Conservation (phyloP, 2,329 filamentous ascomycete genomes). For the Botrytis elliptica region DNA sequence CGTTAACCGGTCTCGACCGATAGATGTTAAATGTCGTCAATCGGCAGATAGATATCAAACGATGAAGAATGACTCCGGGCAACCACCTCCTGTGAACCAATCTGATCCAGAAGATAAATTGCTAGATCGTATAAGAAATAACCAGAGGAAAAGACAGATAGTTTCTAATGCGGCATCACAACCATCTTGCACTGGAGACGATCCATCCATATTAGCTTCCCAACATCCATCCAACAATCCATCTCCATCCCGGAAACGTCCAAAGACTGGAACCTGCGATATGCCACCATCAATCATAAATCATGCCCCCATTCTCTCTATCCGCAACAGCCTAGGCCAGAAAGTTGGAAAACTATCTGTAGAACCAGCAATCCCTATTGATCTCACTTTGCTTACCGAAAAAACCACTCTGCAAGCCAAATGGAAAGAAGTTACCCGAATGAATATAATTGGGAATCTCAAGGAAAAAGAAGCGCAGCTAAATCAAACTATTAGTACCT, state of each 20-base stretch:
- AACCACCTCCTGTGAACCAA: not conserved
- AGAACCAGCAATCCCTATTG: not conserved
- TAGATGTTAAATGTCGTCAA: not conserved
- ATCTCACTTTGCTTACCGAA: not conserved
- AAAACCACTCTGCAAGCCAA: not conserved
- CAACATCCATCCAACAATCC: not conserved
- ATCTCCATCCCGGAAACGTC: not conserved
- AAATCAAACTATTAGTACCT: not conserved
- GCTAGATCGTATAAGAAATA: not conserved
- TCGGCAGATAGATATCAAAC: not conserved
- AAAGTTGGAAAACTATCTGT: not conserved
- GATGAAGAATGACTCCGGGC: not conserved
- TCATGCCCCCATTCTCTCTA: rapidly evolving
- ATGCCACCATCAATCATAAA: not conserved
- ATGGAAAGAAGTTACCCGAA: not conserved
- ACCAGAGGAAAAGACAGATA: not conserved
- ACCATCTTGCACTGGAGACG: not conserved
- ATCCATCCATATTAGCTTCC: not conserved
- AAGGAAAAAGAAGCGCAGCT: not conserved
- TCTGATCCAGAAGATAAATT: not conserved
- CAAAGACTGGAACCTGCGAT: rapidly evolving
- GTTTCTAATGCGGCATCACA: not conserved
- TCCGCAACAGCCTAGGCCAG: not conserved
- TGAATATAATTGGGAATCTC: not conserved
- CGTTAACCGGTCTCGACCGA: not conserved